Base-by-base conservation (phyloP, 2,329 filamentous ascomycete genomes). In the Fusarium coffeatum region DNA sequence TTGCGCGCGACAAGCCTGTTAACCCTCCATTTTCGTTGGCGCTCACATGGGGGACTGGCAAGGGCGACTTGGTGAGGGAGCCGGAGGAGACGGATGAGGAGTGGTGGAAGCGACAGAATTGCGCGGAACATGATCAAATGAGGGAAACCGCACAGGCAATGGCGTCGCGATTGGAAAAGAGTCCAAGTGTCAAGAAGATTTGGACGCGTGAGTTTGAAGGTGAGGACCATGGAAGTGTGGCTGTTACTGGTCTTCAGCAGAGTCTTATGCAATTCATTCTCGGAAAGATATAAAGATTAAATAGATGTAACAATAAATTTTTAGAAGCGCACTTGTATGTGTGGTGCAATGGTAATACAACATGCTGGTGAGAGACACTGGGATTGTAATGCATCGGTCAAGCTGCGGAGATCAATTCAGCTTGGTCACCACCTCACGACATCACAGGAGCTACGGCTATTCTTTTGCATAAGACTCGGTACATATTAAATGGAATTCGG, bases 41-140 rank as follows among this genome's bases (percentile, higher is more conserved):
- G 11, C 73, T 81, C 20, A 78, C 80, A 0, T 78, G 76, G 20
- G 74, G 77, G 3, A 69, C 69, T 0, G 55, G 74, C 7, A 78
- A 81, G 59, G 75, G 80, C 51, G 71, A 72, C 6, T 69, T 80
- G 11, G 64, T 71, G 2, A 74, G 68, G 42, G 62, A 59, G 25
- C 64, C 71, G 9, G 75, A 69, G 0, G 80, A 82, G 46, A 64
- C 74, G 0, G 71, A 76, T 0, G 77, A 78, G 5, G 58, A 73
- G 5, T 82, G 78, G 64, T 59, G 75, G 45, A 73, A 69, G 46
- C 64, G 76, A n/a, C 67, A 72, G 46, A 66, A 55, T 15, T 71
- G 63, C 15, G 67, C 76, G 0, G 75, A 77, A 34, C 71, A 68
- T 9, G 64, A 76, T 16, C 71, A 69, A n/a, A 68, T 77, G 46